Evolutionary conservation across 2,329 filamentous ascomycete species (phyloP), one percentile per base, ranked within the genome.

Genomic region (Paecilomyces sp.): DNA sequence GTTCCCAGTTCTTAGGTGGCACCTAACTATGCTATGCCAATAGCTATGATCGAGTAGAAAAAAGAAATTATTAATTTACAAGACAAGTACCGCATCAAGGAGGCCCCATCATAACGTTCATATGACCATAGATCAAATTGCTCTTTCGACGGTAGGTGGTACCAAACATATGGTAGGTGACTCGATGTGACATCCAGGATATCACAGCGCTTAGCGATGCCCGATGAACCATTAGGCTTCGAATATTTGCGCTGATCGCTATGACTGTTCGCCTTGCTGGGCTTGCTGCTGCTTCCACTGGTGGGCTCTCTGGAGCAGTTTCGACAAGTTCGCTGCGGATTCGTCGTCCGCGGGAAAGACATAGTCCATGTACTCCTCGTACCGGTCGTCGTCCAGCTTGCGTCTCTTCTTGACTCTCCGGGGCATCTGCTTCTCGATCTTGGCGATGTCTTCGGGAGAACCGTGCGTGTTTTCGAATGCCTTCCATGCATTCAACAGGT

Each of bases 301-400:
- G 74, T 92, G 88, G 60, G 93, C 92, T 84, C 88, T 88, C 63
- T 90, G 88, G 77, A 97, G 79, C 73, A 97, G 81, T 72, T 89
- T 91, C 57, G 90, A 90, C 74, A 97, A 79, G 68, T 90, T 92
- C 66, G 89, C 89, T 59, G 89, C 88, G 72, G 91, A 88, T 77
- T 91, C 86, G 74, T 97, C 92, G 78, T 97, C 94, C 3, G 91
- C 92, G 0, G 94, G 94, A 85, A 99, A 99, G 34, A 99, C 85
- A 69, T 96, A 97, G 74, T 97, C 94, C 77, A 94, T 85, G 75
- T 96, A 97, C 79, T 99, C 94, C 82, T 99, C 92, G 79, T 91
- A 97, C 41, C 86, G 88, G 73, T 94, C 92, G 76, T 97, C 93
- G 72, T 96, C 92, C 74, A 96, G 77, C 83, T 87, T 91, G 75